Percentiles rank a stretch among this genome's conserved stretches.
Conservation (phyloP, 495 filamentous ascomycete species). For the Clavariopsis aquatica region DNA sequence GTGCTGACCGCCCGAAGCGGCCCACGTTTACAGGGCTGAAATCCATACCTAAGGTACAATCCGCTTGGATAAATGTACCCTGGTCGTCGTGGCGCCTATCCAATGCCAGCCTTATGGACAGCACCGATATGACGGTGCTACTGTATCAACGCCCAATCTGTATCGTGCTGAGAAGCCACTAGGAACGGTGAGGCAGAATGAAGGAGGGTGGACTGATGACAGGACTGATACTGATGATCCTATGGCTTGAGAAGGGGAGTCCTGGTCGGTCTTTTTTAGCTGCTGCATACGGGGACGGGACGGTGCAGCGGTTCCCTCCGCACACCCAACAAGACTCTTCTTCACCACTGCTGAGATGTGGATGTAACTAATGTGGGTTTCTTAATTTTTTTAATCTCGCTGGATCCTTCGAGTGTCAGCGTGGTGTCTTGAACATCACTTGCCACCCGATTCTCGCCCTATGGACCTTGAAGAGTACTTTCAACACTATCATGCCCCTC, state of each 20-base stretch:
- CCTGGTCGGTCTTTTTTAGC: slow-evolving; percentile 16
- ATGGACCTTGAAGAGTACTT: no score
- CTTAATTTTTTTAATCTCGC: not conserved
- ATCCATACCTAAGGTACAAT: not conserved
- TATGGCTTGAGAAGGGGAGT: not conserved
- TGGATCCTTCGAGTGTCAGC: no score
- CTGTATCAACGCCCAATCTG: slow-evolving; percentile 10
- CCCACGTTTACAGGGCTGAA: not conserved
- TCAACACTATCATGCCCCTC: no score
- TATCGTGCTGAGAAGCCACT: slow-evolving; percentile 2
- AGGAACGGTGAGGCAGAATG: not conserved
- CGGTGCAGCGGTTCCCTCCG: slow-evolving; percentile 17
- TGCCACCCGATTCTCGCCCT: no score
- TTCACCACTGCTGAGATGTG: no score
- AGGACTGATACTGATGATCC: not conserved
- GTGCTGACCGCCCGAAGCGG: slow-evolving; percentile 15
- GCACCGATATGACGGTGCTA: slow-evolving; percentile 7
- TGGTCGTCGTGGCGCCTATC: slow-evolving; percentile 8
- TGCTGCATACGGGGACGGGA: slow-evolving; percentile 18
- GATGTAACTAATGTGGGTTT: not conserved
- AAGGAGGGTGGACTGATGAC: not conserved
- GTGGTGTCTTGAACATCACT: no score
- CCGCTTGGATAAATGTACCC: slow-evolving; percentile 14
- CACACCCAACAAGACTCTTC: not conserved
- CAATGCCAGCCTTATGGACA: slow-evolving; percentile 23